A percentile compares a stretch with the other conserved stretches of the same genome.
phyloP scores from a whole-genome alignment of 192 early-diverging fungal genomes.

The Mortierella antarctica region DNA sequence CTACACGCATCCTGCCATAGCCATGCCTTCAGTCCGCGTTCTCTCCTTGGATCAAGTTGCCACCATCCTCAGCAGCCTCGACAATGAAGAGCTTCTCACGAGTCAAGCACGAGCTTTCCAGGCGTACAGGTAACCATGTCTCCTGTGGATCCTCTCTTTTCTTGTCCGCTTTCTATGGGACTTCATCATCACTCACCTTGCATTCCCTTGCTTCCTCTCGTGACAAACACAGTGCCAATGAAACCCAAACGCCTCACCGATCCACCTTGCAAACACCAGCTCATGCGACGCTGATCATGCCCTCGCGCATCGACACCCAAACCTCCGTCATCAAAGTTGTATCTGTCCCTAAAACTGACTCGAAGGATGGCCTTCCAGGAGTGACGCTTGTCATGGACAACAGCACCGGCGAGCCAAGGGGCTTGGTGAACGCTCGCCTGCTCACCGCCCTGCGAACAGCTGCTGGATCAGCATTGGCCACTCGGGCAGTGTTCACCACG shows the following conservation, averaged over 20 bases:
- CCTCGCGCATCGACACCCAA: constrained; percentile 55
- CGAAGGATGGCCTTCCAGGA: constrained; percentile 56
- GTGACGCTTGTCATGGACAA: constrained; percentile 58
- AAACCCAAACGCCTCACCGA: constrained; percentile 59
- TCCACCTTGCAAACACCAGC: constrained; percentile 43
- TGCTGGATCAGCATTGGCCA: constrained; percentile 63
- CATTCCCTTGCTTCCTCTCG: neutral
- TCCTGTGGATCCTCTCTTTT: too few species aligned
- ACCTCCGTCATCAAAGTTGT: constrained; percentile 61
- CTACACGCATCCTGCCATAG: neutral
- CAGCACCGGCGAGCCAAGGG: constrained; percentile 52
- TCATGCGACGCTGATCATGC: constrained; percentile 62
- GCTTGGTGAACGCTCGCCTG: constrained; percentile 59
- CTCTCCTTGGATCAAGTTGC: constrained; percentile 43
- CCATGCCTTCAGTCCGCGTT: constrained; percentile 40
- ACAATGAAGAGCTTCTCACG: constrained; percentile 29
- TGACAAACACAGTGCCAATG: constrained; percentile 19
- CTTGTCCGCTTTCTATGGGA: neutral
- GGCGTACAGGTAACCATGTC: constrained; percentile 27
- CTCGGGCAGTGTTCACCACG: constrained; percentile 38
- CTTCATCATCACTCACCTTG: neutral
- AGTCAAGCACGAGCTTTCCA: constrained; percentile 42
- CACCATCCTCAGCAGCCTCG: constrained; percentile 26
- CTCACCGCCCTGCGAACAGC: constrained; percentile 64
- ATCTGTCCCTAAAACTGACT: constrained; percentile 55